A percentile compares a stretch with the other conserved stretches of the same genome.
These are phyloP conservation scores for Podaxis pistillaris DNA, from an alignment of 768 basidiomycete species.

Conservation along the genomic window DNA sequence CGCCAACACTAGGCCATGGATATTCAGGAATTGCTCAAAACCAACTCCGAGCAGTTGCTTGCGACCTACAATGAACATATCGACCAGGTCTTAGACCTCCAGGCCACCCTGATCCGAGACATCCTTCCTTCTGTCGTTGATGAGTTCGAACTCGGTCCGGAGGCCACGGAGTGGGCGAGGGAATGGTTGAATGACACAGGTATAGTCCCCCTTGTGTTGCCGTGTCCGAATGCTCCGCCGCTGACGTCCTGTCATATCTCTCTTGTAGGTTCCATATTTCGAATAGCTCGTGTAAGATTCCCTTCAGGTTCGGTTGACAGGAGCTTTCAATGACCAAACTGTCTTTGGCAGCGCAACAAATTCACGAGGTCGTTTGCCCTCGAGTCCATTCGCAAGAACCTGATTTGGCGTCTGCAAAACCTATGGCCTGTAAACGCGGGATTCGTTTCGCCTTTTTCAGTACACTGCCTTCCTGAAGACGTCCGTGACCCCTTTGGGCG, in stretches of 20 bases:
- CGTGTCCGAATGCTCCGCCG: background rate
- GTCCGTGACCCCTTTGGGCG: conserved; percentile 61
- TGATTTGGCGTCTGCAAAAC: conserved; percentile 56
- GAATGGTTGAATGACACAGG: conserved; percentile 69
- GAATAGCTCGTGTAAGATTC: conserved; percentile 56
- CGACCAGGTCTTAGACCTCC: conserved; percentile 44
- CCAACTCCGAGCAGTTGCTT: conserved; percentile 46
- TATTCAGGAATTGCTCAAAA: conserved; percentile 39
- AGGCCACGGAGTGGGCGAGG: conserved; percentile 48
- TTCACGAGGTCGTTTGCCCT: conserved; percentile 63
- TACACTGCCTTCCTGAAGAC: conserved; percentile 54
- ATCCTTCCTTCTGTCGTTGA: conserved; percentile 59
- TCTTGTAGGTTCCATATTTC: conserved; percentile 52
- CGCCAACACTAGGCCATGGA: conserved; percentile 24
- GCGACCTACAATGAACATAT: conserved; percentile 50
- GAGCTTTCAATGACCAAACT: conserved; percentile 9
- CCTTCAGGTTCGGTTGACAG: conserved; percentile 14
- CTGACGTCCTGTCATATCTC: conserved; percentile 17
- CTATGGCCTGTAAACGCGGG: conserved; percentile 33
- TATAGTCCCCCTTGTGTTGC: conserved; percentile 33
- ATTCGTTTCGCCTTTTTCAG: conserved; percentile 29
- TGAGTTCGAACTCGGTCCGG: conserved; percentile 51
- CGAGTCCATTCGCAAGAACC: conserved; percentile 52
- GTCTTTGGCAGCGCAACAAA: conserved; percentile 53
- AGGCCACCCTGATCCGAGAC: conserved; percentile 49